Evolutionary conservation across 345 rosid species (phyloP), one percentile per base, ranked within the genome.

Genomic region (Microthlaspi erraticum): DNA sequence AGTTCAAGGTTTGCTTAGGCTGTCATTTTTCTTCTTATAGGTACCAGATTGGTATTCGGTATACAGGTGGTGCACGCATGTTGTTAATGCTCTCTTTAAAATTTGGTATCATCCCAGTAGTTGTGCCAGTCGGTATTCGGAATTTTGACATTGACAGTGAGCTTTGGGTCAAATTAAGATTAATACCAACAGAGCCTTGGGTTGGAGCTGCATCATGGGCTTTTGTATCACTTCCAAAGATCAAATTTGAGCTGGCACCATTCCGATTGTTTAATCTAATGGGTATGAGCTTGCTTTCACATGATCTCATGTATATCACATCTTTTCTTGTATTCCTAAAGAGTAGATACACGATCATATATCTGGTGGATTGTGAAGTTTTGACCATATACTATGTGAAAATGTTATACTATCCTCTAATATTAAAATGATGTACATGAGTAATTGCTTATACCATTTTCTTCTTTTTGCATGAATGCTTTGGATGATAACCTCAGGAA

Each of bases 121-220:
- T 80, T 2, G 88, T 94, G 79, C 99, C 99, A 2, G 98, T 94
- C 26, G 96, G 96, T 49, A 81, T 94, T 75, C 86, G 92, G 23
- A 93, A 94, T 84, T 91, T 94, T 71, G 98, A 94, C 77, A 91
- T 94, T 70, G 99, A 91, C 44, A 98, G 99, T 46, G 99, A 94
- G 81, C 93, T 94, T n/a, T 94, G 99, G 99, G 99, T 94, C 73
- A 94, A 94, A 68, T 72, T 91, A 78, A 81, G 98, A 78, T 74
- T 91, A 82, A 91, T 94, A 66, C 98, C 98, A 0, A 80, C 91
- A 6, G 93, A 76, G 36, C 99, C 99, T 68, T 94, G 95, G 86
- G 92, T 94, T 51, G 99, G 97, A 81, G 96, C 96, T 60, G 99
- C 77, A 76, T 79, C 86, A 36, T 91, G 96, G 98, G 97, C 99